These are phyloP conservation scores for Trebouxia sp. DNA, from an alignment of 139 green algal species.

Conservation along the genomic window DNA sequence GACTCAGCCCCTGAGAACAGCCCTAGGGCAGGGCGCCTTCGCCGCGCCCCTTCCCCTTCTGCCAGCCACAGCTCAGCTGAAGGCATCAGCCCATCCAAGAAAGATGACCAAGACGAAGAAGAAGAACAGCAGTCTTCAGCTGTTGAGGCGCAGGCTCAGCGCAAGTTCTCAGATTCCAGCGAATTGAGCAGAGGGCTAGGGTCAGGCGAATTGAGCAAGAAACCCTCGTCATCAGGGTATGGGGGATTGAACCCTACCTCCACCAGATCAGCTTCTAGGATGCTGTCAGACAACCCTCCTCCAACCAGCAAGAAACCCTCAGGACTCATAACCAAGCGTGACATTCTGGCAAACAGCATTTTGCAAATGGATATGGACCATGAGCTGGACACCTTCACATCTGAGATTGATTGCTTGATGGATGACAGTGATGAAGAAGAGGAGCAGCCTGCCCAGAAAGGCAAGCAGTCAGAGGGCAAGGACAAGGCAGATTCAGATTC, in stretches of 20 bases:
- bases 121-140: neutral
- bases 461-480: too few relatives aligned
- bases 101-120: neutral
- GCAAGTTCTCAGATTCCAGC: neutral
- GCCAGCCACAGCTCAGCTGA: neutral
- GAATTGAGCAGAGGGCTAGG: neutral
- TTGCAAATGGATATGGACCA: neutral
- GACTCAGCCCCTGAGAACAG: neutral
- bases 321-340: neutral
- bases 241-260: slow-evolving; percentile 11
- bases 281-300: slow-evolving; percentile 9
- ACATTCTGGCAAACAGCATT: neutral
- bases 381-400: slow-evolving; percentile 4
- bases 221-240: neutral
- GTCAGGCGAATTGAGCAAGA: too few relatives aligned
- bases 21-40: neutral
- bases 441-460: too few relatives aligned
- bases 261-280: slow-evolving; percentile 13
- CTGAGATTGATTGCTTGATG: slow-evolving; percentile 5
- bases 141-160: neutral
- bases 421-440: slow-evolving; percentile 13
- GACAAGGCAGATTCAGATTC: neutral
- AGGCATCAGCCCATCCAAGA: neutral
- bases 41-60: neutral
- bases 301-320: slow-evolving; percentile 14